Conservation (phyloP, 2,329 filamentous ascomycete species). For the Cladosporium sp. region DNA sequence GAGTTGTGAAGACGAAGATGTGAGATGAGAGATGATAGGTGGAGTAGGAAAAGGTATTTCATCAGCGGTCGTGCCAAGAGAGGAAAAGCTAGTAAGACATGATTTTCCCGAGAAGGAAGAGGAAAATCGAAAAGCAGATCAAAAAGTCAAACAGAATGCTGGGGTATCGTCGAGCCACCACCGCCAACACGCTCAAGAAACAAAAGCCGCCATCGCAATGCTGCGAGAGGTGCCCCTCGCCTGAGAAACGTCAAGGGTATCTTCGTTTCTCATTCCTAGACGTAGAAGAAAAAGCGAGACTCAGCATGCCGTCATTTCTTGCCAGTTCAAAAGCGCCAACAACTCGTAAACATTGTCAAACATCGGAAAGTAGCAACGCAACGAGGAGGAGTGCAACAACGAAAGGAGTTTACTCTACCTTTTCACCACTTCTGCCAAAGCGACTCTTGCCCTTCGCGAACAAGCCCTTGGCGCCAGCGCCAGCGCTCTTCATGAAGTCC, state of each 20-base stretch:
- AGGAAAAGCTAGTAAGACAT: constrained; percentile 19
- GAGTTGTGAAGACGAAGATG: background rate
- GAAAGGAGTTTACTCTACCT: constrained; percentile 77
- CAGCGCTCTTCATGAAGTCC: constrained; percentile 81
- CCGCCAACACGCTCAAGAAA: constrained; percentile 11
- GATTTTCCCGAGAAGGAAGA: background rate
- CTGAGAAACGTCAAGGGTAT: background rate
- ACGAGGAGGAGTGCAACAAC: constrained; percentile 21
- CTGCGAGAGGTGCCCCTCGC: background rate
- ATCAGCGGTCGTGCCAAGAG: constrained; percentile 19
- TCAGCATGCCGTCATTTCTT: constrained; percentile 26
- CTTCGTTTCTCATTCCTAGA: constrained; percentile 20
- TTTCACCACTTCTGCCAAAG: constrained; percentile 64
- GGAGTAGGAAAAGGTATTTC: constrained; percentile 11
- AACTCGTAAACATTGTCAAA: background rate
- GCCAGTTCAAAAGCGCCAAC: background rate
- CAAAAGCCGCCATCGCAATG: background rate
- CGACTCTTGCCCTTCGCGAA: constrained; percentile 89
- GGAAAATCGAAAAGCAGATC: constrained; percentile 16
- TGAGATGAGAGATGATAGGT: constrained; percentile 4
- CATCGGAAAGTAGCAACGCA: constrained; percentile 2
- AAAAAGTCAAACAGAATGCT: constrained; percentile 5
- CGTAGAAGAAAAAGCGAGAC: constrained; percentile 20
- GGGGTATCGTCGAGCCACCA: constrained; percentile 17
- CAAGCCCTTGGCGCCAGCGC: constrained; percentile 85